Conservation (phyloP, 176 grass and related monocot genomes). For the Zoysia pacifica region DNA sequence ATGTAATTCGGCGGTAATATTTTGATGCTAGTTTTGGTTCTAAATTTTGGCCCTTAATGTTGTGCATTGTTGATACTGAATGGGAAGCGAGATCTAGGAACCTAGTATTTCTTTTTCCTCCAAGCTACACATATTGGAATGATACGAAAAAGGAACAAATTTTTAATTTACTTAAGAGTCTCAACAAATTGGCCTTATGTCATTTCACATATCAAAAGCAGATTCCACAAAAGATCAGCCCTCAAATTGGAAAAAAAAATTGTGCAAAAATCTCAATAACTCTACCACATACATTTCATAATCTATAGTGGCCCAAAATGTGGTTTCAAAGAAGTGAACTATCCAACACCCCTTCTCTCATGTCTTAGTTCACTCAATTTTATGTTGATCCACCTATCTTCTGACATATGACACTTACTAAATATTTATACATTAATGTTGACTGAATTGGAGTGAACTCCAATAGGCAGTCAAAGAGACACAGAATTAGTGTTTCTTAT, state of each 20-base stretch:
- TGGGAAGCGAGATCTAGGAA: not conserved
- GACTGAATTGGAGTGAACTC: not conserved
- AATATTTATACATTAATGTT: constrained; percentile 20
- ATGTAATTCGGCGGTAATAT: not conserved
- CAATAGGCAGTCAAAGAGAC: not conserved
- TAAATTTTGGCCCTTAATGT: not conserved
- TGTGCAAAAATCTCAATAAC: constrained; percentile 25
- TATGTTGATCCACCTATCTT: not conserved
- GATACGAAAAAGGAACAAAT: not conserved
- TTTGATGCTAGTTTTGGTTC: not conserved
- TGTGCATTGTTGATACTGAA: not conserved
- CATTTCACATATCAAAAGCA: not conserved
- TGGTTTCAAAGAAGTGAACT: constrained; percentile 11
- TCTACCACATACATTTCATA: not conserved
- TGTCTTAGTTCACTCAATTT: not conserved
- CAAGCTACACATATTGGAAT: not conserved
- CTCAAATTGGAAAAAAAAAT: too few species aligned
- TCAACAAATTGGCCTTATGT: not conserved
- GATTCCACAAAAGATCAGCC: not conserved
- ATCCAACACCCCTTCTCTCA: not conserved
- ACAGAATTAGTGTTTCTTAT: constrained; percentile 16
- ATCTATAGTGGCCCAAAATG: constrained; percentile 27
- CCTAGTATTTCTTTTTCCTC: too few species aligned
- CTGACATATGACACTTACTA: constrained; percentile 18
- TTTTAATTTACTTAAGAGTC: not conserved